These are phyloP conservation scores for Vitis hybrid DNA, from an alignment of 177 flowering plant genomes.

Conservation along the genomic window DNA sequence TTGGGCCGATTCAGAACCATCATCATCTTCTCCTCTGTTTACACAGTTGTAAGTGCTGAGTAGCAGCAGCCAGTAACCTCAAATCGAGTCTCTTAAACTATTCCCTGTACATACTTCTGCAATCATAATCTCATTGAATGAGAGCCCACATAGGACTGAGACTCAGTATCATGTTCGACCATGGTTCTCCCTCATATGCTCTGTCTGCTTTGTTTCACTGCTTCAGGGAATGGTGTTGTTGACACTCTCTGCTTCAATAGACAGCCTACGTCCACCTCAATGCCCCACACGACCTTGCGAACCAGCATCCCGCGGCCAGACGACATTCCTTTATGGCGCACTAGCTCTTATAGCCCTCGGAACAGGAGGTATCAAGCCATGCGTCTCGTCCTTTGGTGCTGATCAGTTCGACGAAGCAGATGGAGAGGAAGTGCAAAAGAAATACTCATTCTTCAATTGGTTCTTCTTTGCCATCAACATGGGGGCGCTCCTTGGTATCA, in stretches of 20 bases:
- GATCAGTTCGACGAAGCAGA: constrained; percentile 74
- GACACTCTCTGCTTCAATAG: constrained; percentile 55
- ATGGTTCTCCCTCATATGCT: no score
- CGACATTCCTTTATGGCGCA: constrained; percentile 43
- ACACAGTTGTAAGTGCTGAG: constrained; percentile 43
- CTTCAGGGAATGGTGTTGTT: constrained; percentile 67
- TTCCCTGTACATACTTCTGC: no score
- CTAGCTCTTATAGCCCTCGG: constrained; percentile 66
- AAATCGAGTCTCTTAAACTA: no score
- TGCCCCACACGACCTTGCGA: constrained; percentile 42
- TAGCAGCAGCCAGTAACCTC: no score
- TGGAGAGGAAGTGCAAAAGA: constrained; percentile 39
- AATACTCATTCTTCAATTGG: constrained; percentile 75
- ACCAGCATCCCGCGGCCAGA: constrained; percentile 40
- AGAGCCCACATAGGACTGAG: no score
- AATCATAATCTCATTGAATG: neutral
- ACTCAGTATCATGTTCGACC: no score
- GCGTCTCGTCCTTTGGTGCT: constrained; percentile 75
- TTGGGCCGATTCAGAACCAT: constrained; percentile 67
- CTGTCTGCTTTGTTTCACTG: neutral
- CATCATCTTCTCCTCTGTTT: constrained; percentile 60
- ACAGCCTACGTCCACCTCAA: constrained; percentile 53
- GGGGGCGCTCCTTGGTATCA: constrained; percentile 60
- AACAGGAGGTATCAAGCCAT: constrained; percentile 74
- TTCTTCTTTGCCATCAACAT: constrained; percentile 81